A percentile compares a stretch with the other conserved stretches of the same genome.
phyloP scores from a whole-genome alignment of 1,284 basidiomycete species.

The Microbotryum silenes-acaulis region DNA sequence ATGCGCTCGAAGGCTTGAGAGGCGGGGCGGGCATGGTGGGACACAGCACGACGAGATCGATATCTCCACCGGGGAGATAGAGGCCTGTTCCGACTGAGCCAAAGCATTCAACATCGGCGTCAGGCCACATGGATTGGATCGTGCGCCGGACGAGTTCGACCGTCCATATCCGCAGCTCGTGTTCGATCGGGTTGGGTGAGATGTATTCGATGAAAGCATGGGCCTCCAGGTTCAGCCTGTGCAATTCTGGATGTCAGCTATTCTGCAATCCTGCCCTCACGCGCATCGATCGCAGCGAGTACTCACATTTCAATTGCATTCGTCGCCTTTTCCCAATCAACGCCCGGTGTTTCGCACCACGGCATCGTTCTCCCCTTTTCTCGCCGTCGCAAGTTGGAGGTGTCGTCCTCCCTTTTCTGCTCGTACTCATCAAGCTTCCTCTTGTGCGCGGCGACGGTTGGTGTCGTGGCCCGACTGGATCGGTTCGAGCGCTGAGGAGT shows the following conservation, averaged over 20 bases:
- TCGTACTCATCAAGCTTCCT: conserved; percentile 19
- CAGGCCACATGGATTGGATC: conserved; percentile 60
- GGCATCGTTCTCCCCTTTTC: conserved; percentile 48
- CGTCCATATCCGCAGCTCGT: conserved; percentile 69
- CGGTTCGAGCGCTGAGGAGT: conserved; percentile 2
- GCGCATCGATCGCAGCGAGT: neutral
- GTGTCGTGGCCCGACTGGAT: neutral
- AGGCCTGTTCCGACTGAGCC: conserved; percentile 90
- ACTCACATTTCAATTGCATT: conserved; percentile 74
- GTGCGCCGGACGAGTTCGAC: conserved; percentile 65
- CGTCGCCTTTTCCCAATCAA: conserved; percentile 67
- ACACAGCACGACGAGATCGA: conserved; percentile 50
- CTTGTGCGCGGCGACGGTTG: conserved; percentile 8
- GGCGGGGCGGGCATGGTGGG: conserved; percentile 29
- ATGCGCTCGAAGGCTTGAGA: conserved; percentile 21
- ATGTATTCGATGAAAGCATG: conserved; percentile 79
- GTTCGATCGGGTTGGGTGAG: conserved; percentile 74
- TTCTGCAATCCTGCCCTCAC: conserved; percentile 2
- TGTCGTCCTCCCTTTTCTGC: conserved; percentile 11
- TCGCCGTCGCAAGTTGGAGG: conserved; percentile 27
- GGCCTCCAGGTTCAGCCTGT: conserved; percentile 73
- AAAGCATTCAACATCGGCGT: conserved; percentile 77
- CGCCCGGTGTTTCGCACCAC: conserved; percentile 56
- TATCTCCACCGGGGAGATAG: conserved; percentile 78
- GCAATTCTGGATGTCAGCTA: neutral